These are phyloP conservation scores for Rhynchosporium agropyri DNA, from an alignment of 2,329 filamentous ascomycete species.

Conservation along the genomic window DNA sequence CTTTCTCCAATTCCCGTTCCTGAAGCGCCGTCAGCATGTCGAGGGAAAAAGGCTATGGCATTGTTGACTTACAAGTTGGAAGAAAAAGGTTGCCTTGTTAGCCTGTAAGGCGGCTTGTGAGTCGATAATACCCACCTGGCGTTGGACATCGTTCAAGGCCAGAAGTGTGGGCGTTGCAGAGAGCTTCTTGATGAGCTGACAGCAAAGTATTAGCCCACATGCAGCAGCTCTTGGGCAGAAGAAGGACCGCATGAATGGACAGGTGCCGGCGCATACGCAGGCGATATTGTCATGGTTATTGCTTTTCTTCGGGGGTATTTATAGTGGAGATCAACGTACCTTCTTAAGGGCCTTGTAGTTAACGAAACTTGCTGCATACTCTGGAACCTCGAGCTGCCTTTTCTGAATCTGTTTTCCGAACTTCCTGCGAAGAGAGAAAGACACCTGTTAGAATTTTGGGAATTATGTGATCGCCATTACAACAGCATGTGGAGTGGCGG, in stretches of 20 bases:
- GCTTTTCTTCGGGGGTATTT: conserved; percentile 28
- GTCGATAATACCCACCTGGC: conserved; percentile 57
- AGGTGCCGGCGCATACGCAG: conserved; percentile 7
- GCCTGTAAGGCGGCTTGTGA: conserved; percentile 90
- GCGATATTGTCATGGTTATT: conserved; percentile 7
- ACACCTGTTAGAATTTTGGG: conserved; percentile 23
- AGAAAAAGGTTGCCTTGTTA: conserved; percentile 99
- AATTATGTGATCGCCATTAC: conserved; percentile 9
- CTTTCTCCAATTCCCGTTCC: conserved; percentile 98
- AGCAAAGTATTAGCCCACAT: conserved; percentile 36
- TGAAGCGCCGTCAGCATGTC: conserved; percentile 52
- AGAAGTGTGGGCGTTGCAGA: conserved; percentile 85
- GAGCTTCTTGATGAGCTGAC: conserved; percentile 95
- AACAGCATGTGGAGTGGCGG: conserved; percentile 13
- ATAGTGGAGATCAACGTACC: conserved; percentile 55
- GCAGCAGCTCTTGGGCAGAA: conserved; percentile 26
- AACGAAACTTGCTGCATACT: conserved; percentile 98
- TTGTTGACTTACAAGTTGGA: conserved; percentile 73
- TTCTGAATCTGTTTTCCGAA: conserved; percentile 99
- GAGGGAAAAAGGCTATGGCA: conserved; percentile 29
- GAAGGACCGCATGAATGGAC: conserved; percentile 17
- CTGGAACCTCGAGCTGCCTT: conserved; percentile 96
- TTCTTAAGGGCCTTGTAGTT: conserved; percentile 99
- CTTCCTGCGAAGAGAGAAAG: conserved; percentile 67
- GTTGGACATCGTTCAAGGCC: conserved; percentile 68